Evolutionary conservation across 78 protist species (phyloP).

Genomic region (Dictyostelium capitatum): DNA sequence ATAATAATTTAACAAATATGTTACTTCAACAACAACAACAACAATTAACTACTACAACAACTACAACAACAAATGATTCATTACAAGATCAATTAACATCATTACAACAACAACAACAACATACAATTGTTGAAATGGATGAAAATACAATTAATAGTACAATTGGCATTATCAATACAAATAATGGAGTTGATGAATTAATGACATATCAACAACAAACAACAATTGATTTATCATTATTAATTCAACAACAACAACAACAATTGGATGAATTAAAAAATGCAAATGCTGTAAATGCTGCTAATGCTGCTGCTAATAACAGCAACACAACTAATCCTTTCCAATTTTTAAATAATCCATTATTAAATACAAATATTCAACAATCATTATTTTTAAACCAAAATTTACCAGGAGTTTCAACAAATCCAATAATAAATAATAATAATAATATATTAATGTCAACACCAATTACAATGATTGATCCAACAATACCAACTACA

Average conservation of each 20-base stretch:
- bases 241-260: slow-evolving; percentile 25
- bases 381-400: slow-evolving; percentile 7
- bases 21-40: background rate
- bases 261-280: background rate
- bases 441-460: too few relatives aligned
- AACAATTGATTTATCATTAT: background rate
- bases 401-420: slow-evolving; percentile 13
- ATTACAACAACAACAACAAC: background rate
- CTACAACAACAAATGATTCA: background rate
- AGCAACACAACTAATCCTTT: background rate
- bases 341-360: slow-evolving; percentile 3
- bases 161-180: background rate
- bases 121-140: background rate
- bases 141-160: background rate
- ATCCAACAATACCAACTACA: background rate
- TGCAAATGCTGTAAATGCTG: slow-evolving; percentile 31
- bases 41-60: background rate
- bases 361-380: slow-evolving; percentile 3
- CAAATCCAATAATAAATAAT: background rate
- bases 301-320: background rate
- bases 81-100: background rate
- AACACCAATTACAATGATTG: too few relatives aligned
- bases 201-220: slow-evolving; percentile 2
- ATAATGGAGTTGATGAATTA: slow-evolving; percentile 1
- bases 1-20: background rate